phyloP scores from a whole-genome alignment of 257 asterid species.

The Handroanthus guayacan region DNA sequence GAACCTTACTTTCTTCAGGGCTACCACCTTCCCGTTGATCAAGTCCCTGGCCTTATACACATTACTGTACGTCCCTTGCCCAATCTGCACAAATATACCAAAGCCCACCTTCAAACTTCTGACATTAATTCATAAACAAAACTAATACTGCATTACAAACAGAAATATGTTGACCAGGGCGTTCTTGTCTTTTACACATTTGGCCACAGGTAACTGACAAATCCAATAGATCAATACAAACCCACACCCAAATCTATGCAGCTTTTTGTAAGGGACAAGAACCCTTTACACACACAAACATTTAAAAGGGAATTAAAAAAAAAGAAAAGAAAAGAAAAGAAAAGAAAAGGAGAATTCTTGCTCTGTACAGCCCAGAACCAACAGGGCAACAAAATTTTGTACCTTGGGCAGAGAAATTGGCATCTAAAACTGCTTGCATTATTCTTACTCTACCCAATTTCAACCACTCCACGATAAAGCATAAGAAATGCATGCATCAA shows the following conservation, averaged over 20 bases:
- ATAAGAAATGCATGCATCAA: slow-evolving; percentile 26
- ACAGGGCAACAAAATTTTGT: slow-evolving; percentile 30
- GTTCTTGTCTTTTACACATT: background rate
- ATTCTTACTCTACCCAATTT: background rate
- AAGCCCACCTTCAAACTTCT: background rate
- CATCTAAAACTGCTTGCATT: slow-evolving; percentile 1
- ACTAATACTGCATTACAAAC: background rate
- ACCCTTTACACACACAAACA: background rate
- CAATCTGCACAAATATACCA: slow-evolving; percentile 61
- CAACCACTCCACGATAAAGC: background rate
- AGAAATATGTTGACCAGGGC: background rate
- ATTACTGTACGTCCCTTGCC: slow-evolving; percentile 98
- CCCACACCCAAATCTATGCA: background rate
- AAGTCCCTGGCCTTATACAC: slow-evolving; percentile 95
- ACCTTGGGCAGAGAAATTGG: slow-evolving; percentile 28
- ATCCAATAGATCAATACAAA: slow-evolving; percentile 7
- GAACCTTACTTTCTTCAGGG: slow-evolving; percentile 90
- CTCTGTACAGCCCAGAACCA: background rate
- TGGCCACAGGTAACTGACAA: background rate
- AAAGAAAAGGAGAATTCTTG: background rate
- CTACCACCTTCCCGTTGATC: slow-evolving; percentile 86
- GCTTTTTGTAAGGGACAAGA: background rate
- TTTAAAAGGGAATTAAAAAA: background rate
- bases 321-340: too few species aligned
- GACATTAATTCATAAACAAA: background rate